Conservation (phyloP, 2,329 filamentous ascomycete species). For the Colletotrichum tropicicola region DNA sequence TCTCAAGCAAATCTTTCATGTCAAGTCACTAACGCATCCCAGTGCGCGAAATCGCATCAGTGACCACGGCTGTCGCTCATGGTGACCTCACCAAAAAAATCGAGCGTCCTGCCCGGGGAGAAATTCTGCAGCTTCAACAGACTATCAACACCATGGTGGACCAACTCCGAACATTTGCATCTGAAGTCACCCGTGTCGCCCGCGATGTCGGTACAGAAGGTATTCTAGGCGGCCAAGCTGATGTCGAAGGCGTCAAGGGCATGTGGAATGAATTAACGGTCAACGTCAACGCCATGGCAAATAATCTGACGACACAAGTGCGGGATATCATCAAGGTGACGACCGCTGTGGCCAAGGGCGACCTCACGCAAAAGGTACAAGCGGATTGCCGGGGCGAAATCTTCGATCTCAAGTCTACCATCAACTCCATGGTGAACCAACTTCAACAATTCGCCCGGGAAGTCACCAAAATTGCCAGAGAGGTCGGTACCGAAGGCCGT, state of each 20-base stretch:
- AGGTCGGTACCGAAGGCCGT: slow-evolving; percentile 95
- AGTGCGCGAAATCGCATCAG: slow-evolving; percentile 86
- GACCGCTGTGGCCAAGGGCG: slow-evolving; percentile 80
- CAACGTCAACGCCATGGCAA: slow-evolving; percentile 89
- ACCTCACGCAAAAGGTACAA: slow-evolving; percentile 96
- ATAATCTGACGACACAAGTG: slow-evolving; percentile 87
- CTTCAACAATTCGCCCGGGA: slow-evolving; percentile 96
- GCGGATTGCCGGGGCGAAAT: slow-evolving; percentile 93
- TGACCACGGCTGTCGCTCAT: slow-evolving; percentile 84
- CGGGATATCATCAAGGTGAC: slow-evolving; percentile 91
- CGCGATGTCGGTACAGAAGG: slow-evolving; percentile 87
- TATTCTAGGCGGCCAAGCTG: slow-evolving; percentile 82
- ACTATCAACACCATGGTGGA: slow-evolving; percentile 93
- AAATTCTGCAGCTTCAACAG: slow-evolving; percentile 84
- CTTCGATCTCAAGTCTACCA: slow-evolving; percentile 93
- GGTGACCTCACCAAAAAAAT: slow-evolving; percentile 88
- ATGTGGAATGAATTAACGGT: slow-evolving; percentile 91
- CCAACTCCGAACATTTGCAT: slow-evolving; percentile 83
- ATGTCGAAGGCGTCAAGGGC: slow-evolving; percentile 84
- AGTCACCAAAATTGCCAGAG: slow-evolving; percentile 94
- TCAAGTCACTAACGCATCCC: background rate
- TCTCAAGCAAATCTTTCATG: background rate
- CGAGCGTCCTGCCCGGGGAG: slow-evolving; percentile 80
- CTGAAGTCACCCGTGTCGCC: slow-evolving; percentile 84
- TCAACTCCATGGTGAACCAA: slow-evolving; percentile 99